Evolutionary conservation across 805 yeast species (phyloP).

Genomic region (Candida nitratophila): DNA sequence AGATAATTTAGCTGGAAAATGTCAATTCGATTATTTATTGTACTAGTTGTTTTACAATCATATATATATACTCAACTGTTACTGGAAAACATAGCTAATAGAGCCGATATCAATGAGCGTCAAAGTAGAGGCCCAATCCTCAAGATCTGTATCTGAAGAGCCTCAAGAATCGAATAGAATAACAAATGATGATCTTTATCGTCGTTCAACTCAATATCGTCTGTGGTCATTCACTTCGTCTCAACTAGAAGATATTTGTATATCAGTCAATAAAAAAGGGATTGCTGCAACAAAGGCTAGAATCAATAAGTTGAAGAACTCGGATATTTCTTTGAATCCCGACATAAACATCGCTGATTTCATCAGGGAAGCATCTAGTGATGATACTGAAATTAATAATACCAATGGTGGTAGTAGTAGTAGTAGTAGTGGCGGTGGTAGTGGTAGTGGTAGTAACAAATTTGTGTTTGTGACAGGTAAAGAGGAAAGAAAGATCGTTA

Average conservation of each 20-base stretch:
- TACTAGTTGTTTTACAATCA: no score
- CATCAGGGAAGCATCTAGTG: not conserved
- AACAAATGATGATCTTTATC: slow-evolving; percentile 79
- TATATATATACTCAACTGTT: no score
- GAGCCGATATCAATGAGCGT: not conserved
- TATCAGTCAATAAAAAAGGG: slow-evolving; percentile 51
- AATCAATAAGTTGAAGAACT: slow-evolving; percentile 3
- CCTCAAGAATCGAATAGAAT: slow-evolving; percentile 25
- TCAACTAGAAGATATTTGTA: slow-evolving; percentile 43
- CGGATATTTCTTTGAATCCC: not conserved
- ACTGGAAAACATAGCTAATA: no score
- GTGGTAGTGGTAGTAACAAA: not conserved
- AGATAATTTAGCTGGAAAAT: no score
- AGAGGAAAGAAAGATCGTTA: slow-evolving; percentile 66
- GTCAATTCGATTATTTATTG: no score
- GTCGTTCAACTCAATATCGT: slow-evolving; percentile 79
- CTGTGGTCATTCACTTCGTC: slow-evolving; percentile 76
- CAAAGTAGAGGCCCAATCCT: no score
- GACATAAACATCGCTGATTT: not conserved
- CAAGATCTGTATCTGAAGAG: no score
- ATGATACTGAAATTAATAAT: not conserved
- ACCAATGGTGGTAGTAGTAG: no score
- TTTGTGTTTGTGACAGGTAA: slow-evolving; percentile 40
- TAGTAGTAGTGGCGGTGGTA: no score
- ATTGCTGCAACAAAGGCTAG: slow-evolving; percentile 25